Base-by-base conservation (phyloP, 495 filamentous ascomycete genomes). In the Friedmanniomyces endolithicus region DNA sequence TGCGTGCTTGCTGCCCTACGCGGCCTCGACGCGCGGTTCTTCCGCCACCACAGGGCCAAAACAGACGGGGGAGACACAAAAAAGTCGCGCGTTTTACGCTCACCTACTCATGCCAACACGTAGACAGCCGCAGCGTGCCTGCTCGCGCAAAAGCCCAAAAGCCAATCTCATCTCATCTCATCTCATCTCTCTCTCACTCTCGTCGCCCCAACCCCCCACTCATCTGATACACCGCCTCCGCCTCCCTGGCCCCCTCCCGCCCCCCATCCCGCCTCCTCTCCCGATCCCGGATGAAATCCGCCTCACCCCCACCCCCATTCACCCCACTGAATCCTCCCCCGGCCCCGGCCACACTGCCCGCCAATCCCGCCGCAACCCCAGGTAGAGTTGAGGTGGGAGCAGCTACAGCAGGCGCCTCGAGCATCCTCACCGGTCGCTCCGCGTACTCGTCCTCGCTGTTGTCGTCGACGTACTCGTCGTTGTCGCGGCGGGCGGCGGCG, bases 391-490 rank as follows among this genome's bases (percentile, higher is more conserved):
- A n/a, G n/a, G n/a, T n/a, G n/a, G n/a, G n/a, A 31, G 27, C 27
- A 31, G 27, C 27, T 11, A 40, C 2, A n/a, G 52, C 11, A 33
- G 59, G 55, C 54, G 52, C 59, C 27, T 62, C 59, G 11, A 62
- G 59, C 59, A 58, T 54, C 39, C 16, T 33, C 25, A 35, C 31
- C 50, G 49, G 17, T 19, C 22, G 8, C 50, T 57, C 47, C 43
- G 45, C 45, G n/a, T 27, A 56, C 47, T 62, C 59, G 35, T 62
- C 49, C 48, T 57, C 59, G 25, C 31, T 39, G 24, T 45, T 25
- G 8, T 60, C 55, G 35, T 57, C 53, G 1, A 11, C 24, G 29
- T 41, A 62, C 46, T 62, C 59, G 34, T 62, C 59, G 9, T 41
- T 53, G 0, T 54, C 50, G 11, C 31, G 14, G n/a, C 59, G 49